phyloP scores from a whole-genome alignment of 257 asterid genomes.

The Voacanga thouarsii region DNA sequence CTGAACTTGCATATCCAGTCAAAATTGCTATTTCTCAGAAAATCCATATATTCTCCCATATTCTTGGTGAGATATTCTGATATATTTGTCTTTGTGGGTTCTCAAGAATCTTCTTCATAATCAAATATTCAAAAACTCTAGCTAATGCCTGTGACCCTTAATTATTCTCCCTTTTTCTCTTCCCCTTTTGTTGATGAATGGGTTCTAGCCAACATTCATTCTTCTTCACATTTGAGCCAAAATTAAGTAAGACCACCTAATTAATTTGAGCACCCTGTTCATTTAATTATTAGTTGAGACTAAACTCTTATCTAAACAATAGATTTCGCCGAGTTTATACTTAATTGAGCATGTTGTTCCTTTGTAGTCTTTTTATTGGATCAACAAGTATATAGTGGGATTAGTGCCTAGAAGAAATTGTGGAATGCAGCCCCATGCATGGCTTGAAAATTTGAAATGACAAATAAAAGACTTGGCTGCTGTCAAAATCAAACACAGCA shows the following conservation, averaged over 20 bases:
- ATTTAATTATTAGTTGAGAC: too few relatives aligned
- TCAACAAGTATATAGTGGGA: background rate
- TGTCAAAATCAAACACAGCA: slow-evolving; percentile 48
- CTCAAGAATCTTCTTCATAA: background rate
- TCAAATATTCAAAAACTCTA: background rate
- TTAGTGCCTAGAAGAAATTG: background rate
- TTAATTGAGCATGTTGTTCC: too few relatives aligned
- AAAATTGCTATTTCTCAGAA: background rate
- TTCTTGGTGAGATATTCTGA: background rate
- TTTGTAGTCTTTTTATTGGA: too few relatives aligned
- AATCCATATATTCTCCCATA: background rate
- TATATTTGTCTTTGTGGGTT: background rate
- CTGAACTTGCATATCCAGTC: background rate
- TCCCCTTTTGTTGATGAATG: background rate
- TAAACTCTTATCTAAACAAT: background rate
- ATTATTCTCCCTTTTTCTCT: background rate
- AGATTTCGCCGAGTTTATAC: background rate
- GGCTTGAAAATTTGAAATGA: slow-evolving; percentile 27
- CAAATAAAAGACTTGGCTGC: slow-evolving; percentile 17
- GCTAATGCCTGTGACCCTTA: background rate
- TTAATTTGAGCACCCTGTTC: too few relatives aligned
- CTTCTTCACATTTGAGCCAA: background rate
- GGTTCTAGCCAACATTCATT: background rate
- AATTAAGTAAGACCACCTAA: too few relatives aligned
- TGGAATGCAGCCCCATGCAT: slow-evolving; percentile 22